These are phyloP conservation scores for Spencermartinsiella ligniputridi DNA, from an alignment of 1,139 yeast genomes.

Conservation along the genomic window DNA sequence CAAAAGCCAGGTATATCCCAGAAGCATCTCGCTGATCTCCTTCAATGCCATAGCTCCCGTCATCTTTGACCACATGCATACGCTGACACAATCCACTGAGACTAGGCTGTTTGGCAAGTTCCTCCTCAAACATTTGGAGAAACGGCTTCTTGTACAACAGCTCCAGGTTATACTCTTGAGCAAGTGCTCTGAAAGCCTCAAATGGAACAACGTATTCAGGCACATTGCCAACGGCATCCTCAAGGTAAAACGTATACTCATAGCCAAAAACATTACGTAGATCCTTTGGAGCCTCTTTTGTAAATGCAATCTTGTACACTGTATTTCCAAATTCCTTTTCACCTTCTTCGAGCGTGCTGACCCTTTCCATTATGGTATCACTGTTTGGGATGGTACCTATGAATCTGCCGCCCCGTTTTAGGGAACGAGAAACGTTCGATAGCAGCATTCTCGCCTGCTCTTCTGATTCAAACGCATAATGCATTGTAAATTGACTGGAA, in stretches of 20 bases:
- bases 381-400: slow-evolving; percentile 94
- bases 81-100: slow-evolving; percentile 50
- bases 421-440: slow-evolving; percentile 68
- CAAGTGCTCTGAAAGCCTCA: slow-evolving; percentile 74
- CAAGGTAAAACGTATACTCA: slow-evolving; percentile 71
- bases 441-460: slow-evolving; percentile 68
- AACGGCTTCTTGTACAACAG: slow-evolving; percentile 73
- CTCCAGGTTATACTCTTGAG: slow-evolving; percentile 77
- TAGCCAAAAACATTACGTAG: slow-evolving; percentile 81
- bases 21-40: slow-evolving; percentile 92
- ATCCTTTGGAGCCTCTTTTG: slow-evolving; percentile 65
- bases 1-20: slow-evolving; percentile 76
- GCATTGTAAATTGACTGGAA: slow-evolving; percentile 86
- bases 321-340: slow-evolving; percentile 72
- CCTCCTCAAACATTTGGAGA: slow-evolving; percentile 75
- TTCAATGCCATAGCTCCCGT: slow-evolving; percentile 81
- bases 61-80: slow-evolving; percentile 42
- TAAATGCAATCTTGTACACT: slow-evolving; percentile 75
- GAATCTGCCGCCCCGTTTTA: slow-evolving; percentile 78
- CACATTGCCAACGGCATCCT: slow-evolving; percentile 93
- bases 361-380: slow-evolving; percentile 68
- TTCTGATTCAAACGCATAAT: slow-evolving; percentile 89
- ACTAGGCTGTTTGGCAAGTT: slow-evolving; percentile 63
- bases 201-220: slow-evolving; percentile 98
- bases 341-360: slow-evolving; percentile 26